Conservation (phyloP, 169 alveolate genomes). For the Cyclospora cayetanensis region DNA sequence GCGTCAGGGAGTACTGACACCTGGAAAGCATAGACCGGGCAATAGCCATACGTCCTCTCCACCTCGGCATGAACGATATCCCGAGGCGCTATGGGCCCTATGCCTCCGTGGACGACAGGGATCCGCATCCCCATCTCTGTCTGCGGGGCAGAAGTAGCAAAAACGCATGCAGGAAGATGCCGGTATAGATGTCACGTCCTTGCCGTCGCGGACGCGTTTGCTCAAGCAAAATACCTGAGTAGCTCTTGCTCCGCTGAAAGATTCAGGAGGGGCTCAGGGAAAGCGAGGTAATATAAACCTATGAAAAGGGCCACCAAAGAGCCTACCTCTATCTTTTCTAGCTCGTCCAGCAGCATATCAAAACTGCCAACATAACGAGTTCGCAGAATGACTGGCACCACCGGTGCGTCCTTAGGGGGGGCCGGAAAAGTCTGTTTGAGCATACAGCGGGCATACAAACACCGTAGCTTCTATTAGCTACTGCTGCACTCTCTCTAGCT, state of each 20-base stretch:
- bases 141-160: too few species aligned
- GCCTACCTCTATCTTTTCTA: slow-evolving; percentile 79
- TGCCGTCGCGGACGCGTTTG: too few species aligned
- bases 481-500: too few species aligned
- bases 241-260: too few species aligned
- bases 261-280: too few species aligned
- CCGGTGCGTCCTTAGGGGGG: slow-evolving; percentile 59
- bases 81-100: slow-evolving; percentile 84
- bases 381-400: slow-evolving; percentile 82
- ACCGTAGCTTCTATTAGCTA: too few species aligned
- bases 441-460: too few species aligned
- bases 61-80: slow-evolving; percentile 90
- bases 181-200: too few species aligned
- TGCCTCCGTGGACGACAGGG: slow-evolving; percentile 88
- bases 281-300: too few species aligned
- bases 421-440: background rate
- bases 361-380: slow-evolving; percentile 84
- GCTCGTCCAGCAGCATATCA: slow-evolving; percentile 83
- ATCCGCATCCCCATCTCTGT: slow-evolving; percentile 77
- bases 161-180: background rate
- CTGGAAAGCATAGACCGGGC: slow-evolving; percentile 88
- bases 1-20: slow-evolving; percentile 86
- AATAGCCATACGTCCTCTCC: slow-evolving; percentile 80
- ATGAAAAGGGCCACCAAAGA: background rate
- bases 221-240: too few species aligned